Evolutionary conservation across 148 eudicot genomes (phyloP).

Genomic region (Drosera capensis): DNA sequence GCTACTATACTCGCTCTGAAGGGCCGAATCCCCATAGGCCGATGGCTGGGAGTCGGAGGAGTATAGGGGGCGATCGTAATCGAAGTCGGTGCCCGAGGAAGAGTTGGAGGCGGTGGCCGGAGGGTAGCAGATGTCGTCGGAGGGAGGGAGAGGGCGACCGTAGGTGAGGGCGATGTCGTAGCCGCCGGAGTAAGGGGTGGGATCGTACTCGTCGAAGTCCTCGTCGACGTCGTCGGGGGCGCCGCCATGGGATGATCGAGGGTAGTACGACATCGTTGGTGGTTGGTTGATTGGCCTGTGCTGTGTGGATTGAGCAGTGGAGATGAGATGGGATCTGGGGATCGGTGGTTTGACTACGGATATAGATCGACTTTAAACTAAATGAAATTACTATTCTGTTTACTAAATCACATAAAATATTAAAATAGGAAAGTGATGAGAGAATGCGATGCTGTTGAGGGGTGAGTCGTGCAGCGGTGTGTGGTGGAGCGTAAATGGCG

Average conservation of each 20-base stretch:
- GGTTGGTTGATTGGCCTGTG: neutral
- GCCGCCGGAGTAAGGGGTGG: slow-evolving; percentile 86
- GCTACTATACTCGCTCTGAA: slow-evolving; percentile 68
- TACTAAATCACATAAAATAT: no score
- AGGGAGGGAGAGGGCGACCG: slow-evolving; percentile 72
- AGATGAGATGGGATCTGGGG: no score
- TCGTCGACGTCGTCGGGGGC: slow-evolving; percentile 70
- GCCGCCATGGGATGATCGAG: slow-evolving; percentile 44
- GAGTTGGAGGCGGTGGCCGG: slow-evolving; percentile 33
- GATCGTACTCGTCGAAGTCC: slow-evolving; percentile 76
- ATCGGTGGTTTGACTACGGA: no score
- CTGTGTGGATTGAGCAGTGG: no score
- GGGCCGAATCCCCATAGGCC: slow-evolving; percentile 57
- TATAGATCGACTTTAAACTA: no score
- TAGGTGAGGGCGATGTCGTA: slow-evolving; percentile 61
- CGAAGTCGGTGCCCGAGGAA: slow-evolving; percentile 23
- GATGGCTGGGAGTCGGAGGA: slow-evolving; percentile 51
- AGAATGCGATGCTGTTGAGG: no score
- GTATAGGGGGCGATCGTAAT: slow-evolving; percentile 57
- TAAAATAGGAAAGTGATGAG: no score
- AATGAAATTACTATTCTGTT: no score
- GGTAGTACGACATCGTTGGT: slow-evolving; percentile 65
- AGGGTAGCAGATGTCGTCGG: slow-evolving; percentile 66
- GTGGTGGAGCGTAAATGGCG: no score
- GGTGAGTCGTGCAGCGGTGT: no score